A percentile compares a stretch with the other conserved stretches of the same genome.
phyloP scores from a whole-genome alignment of 225 moss, liverwort and hornwort species.

The Pseudisothecium myosuroides region DNA sequence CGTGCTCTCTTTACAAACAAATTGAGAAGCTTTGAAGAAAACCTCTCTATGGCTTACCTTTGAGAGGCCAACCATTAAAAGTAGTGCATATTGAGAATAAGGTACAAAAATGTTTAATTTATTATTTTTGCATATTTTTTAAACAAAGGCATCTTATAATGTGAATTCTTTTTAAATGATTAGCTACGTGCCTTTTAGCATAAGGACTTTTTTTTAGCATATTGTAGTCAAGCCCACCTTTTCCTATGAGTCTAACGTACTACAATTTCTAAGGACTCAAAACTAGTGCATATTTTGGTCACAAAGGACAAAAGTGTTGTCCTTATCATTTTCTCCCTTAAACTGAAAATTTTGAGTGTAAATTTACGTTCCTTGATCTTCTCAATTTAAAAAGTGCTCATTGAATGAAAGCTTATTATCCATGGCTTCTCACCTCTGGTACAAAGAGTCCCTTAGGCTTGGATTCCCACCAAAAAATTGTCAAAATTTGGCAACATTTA shows the following conservation, averaged over 20 bases:
- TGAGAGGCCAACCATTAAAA: not conserved
- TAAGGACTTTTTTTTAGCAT: too few relatives aligned
- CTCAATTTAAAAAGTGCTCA: not conserved
- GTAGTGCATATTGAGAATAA: not conserved
- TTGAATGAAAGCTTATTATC: not conserved
- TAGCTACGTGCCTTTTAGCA: not conserved
- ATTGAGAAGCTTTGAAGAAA: not conserved
- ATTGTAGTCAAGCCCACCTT: not conserved
- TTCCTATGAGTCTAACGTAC: too few relatives aligned
- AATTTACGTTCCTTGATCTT: not conserved
- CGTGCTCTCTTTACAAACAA: rapidly evolving
- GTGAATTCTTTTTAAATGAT: not conserved
- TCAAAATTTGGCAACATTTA: not conserved
- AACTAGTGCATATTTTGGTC: not conserved
- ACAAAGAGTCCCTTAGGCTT: not conserved
- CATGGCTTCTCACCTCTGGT: not conserved
- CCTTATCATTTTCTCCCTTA: not conserved
- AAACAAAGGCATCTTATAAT: not conserved
- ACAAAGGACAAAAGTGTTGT: too few relatives aligned
- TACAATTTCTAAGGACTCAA: not conserved
- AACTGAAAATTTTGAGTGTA: not conserved
- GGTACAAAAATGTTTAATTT: not conserved
- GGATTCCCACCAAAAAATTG: not conserved
- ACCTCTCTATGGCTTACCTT: not conserved
- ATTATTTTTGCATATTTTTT: not conserved